Evolutionary conservation across 306 rosid species (phyloP).

Genomic region (Vigna angularis): DNA sequence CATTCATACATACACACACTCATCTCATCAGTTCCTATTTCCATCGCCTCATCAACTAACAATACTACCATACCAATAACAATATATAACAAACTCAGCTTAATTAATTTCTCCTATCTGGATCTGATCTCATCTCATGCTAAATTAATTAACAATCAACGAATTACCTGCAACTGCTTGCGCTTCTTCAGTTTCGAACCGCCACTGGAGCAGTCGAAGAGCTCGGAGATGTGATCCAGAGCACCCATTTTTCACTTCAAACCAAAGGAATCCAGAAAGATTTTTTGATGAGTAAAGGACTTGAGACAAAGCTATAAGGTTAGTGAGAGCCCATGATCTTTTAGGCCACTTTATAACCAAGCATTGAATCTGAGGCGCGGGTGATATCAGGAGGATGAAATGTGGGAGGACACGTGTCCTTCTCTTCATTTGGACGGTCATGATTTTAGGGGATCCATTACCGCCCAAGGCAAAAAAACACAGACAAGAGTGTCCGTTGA

Average conservation of each 20-base stretch:
- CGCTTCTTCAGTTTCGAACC: slow-evolving; percentile 47
- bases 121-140: neutral
- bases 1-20: neutral
- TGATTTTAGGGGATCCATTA: neutral
- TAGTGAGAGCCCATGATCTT: too few relatives aligned
- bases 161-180: slow-evolving; percentile 76
- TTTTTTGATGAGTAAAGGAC: neutral
- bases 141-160: neutral
- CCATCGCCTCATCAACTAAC: too few relatives aligned
- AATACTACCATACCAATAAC: too few relatives aligned
- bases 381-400: neutral
- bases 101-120: too few relatives aligned
- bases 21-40: too few relatives aligned
- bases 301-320: too few relatives aligned
- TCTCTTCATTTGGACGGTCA: slow-evolving; percentile 4
- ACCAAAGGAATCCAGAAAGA: too few relatives aligned
- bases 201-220: slow-evolving; percentile 56
- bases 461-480: neutral
- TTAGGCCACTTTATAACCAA: neutral
- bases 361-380: neutral
- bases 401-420: slow-evolving; percentile 7
- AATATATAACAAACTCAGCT: neutral
- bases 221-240: slow-evolving; percentile 56
- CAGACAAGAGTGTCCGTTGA: neutral
- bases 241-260: slow-evolving; percentile 44